Conservation (phyloP, 2,329 filamentous ascomycete species). For the Alternaria rosae region DNA sequence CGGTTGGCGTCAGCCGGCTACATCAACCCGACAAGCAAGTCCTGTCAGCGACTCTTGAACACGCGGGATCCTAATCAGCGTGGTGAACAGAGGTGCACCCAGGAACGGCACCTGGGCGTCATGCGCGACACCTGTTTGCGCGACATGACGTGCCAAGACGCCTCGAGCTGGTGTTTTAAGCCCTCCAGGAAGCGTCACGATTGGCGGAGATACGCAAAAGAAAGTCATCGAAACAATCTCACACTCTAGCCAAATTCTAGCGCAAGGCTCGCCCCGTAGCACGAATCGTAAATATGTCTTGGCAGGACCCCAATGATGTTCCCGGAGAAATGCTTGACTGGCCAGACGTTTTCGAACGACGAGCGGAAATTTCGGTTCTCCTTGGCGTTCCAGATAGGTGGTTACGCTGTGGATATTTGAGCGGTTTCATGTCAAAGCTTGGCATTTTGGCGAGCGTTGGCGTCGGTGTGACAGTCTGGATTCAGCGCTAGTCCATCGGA, state of each 20-base stretch:
- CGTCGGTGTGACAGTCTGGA: slow-evolving; percentile 12
- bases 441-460: slow-evolving; percentile 7
- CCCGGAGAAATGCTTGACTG: slow-evolving; percentile 10
- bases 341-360: slow-evolving; percentile 5
- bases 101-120: not conserved
- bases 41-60: not conserved
- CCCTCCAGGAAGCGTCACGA: not conserved
- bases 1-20: not conserved
- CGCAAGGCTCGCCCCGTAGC: not conserved
- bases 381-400: slow-evolving; percentile 8
- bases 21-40: not conserved
- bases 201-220: slow-evolving; percentile 2
- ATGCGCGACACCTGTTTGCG: not conserved
- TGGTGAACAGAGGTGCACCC: not conserved
- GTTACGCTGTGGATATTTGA: slow-evolving; percentile 6
- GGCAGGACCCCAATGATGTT: not conserved
- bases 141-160: slow-evolving; percentile 4
- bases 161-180: slow-evolving; percentile 10
- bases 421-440: slow-evolving; percentile 19
- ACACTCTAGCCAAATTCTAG: not conserved
- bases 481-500: slow-evolving; percentile 5
- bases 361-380: slow-evolving; percentile 4
- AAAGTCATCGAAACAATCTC: slow-evolving; percentile 12
- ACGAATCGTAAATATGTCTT: not conserved
- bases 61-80: not conserved